Evolutionary conservation across 1,139 yeast species (phyloP).

Genomic region (Debaryomycetaceae sp.): DNA sequence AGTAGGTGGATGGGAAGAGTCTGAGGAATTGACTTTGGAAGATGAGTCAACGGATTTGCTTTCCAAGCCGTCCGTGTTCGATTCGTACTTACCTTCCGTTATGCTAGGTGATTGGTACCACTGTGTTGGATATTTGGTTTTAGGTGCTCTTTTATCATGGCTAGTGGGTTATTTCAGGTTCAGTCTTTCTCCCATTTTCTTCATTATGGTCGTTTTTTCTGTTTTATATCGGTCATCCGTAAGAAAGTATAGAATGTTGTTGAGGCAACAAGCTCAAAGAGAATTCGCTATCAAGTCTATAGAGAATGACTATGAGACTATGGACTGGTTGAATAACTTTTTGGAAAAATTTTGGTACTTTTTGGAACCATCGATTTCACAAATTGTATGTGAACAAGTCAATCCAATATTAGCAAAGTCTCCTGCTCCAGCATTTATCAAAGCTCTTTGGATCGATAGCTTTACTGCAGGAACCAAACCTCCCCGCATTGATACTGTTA

Average conservation of each 20-base stretch:
- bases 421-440: conserved; percentile 79
- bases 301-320: conserved; percentile 85
- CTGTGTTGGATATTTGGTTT: conserved; percentile 63
- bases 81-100: conserved; percentile 64
- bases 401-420: conserved; percentile 75
- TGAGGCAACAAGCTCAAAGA: conserved; percentile 80
- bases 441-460: conserved; percentile 78
- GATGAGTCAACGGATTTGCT: conserved; percentile 70
- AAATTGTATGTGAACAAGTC: conserved; percentile 78
- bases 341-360: conserved; percentile 88
- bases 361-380: conserved; percentile 87
- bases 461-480: conserved; percentile 95
- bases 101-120: conserved; percentile 97
- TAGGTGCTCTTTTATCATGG: conserved; percentile 73
- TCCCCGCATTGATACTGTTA: conserved; percentile 84
- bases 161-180: conserved; percentile 73
- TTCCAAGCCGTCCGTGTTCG: conserved; percentile 66
- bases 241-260: conserved; percentile 67
- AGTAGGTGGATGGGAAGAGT: conserved; percentile 80
- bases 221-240: conserved; percentile 79
- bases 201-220: conserved; percentile 58
- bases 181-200: conserved; percentile 75
- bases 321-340: conserved; percentile 92
- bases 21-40: conserved; percentile 59
- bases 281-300: conserved; percentile 76